Evolutionary conservation across 73 alveolate species (phyloP), one percentile per base, ranked within the genome.

Genomic region (Paramecium caudatum): DNA sequence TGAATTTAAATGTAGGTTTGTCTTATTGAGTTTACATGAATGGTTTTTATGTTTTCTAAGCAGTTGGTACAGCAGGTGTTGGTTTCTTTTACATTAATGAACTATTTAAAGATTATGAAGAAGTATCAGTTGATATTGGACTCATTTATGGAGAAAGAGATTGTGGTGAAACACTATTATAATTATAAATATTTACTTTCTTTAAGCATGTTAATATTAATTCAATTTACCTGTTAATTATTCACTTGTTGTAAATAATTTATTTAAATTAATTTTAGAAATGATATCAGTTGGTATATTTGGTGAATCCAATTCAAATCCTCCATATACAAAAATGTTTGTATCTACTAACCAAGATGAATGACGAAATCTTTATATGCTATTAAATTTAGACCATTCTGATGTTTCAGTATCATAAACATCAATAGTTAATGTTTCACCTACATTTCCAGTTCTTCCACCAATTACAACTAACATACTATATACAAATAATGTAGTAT

Each of bases 391-490:
- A 15, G 90, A 93, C 99, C 99, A 97, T 78, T 97, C 98, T 21
- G 98, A 95, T 16, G 97, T 95, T 92, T 97, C 98, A 25, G 99
- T 97, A 43, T 96, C 99, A 85, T 96, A 96, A 4, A 95, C 96
- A 82, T 96, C 99, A 43, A 96, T 90, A 3, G 98, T 96, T 10
- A 97, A 96, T 34, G 91, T 91, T 47, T 96, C 98, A 21, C 98
- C 98, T 5, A 96, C 99, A 48, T 82, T 65, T 80, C 95, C 94
- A 80, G 98, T 97, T 69, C 99, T 94, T 30, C 99, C 99, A 46
- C 99, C 99, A 23, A 97, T 94, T 33, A 97, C 98, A 86, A 97
- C 91, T 94, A 97, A 93, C 68, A 95, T 83, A 46, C 95, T 94
- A 36, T 96, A 97, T 47, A 95, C 90, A 91, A 97, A 97, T 21